These are phyloP conservation scores for Acacia acuminata DNA, from an alignment of 306 rosid species.

Conservation along the genomic window DNA sequence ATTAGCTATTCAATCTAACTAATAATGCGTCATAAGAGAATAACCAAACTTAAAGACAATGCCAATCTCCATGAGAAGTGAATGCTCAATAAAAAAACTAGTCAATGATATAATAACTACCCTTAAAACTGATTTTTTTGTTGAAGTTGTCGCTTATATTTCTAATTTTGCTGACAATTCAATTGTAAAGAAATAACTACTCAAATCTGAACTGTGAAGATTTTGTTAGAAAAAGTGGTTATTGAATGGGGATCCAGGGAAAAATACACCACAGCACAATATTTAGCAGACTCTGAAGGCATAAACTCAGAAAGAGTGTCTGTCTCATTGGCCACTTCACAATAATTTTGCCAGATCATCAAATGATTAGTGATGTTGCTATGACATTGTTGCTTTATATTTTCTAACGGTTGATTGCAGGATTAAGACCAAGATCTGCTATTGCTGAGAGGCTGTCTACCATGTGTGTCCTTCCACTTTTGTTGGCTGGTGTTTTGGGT, in stretches of 20 bases:
- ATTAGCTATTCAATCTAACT: not conserved
- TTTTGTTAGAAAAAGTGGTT: not conserved
- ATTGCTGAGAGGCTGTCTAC: slow-evolving; percentile 77
- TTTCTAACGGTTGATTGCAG: slow-evolving; percentile 47
- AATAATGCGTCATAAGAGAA: not conserved
- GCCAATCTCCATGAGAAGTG: not conserved
- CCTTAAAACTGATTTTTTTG: not conserved
- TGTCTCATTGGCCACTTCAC: not conserved
- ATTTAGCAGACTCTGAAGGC: not conserved
- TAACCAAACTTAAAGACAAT: not conserved
- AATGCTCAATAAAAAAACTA: not conserved
- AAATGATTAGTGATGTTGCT: slow-evolving; percentile 25
- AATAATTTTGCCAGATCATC: not conserved
- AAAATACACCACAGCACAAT: not conserved
- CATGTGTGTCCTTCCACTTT: slow-evolving; percentile 86
- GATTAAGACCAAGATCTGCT: slow-evolving; percentile 78
- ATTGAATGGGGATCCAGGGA: not conserved
- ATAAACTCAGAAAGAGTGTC: not conserved
- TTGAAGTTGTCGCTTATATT: too few relatives aligned
- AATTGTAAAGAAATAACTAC: not conserved
- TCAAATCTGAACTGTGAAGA: not conserved
- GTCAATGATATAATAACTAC: not conserved
- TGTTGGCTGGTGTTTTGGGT: slow-evolving; percentile 89
- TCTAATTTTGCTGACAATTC: not conserved
- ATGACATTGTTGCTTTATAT: slow-evolving; percentile 29